Evolutionary conservation across 768 basidiomycete genomes (phyloP).

Genomic region (Suillus cothurnatus): DNA sequence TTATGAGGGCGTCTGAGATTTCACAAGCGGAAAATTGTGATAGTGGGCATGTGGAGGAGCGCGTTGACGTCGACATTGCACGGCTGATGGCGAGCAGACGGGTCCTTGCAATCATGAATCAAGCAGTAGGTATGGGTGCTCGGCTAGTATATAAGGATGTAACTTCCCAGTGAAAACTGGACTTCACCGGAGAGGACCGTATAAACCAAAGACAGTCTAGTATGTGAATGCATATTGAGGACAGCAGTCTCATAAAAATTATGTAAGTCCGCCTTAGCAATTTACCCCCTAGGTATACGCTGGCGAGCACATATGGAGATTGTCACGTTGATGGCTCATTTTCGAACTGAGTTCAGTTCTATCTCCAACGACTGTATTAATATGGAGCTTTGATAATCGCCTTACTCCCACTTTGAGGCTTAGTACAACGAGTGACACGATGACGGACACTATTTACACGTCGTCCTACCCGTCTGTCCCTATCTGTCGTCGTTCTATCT

Average conservation of each 20-base stretch:
- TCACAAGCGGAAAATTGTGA: slow-evolving; percentile 72
- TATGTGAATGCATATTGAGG: too few relatives aligned
- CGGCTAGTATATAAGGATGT: background rate
- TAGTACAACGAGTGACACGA: slow-evolving; percentile 9
- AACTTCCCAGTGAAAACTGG: too few relatives aligned
- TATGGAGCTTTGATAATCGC: too few relatives aligned
- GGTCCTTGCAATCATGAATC: slow-evolving; percentile 3
- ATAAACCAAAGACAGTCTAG: too few relatives aligned
- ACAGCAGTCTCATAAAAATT: too few relatives aligned
- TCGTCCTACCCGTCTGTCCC: slow-evolving; percentile 24
- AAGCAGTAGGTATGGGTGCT: background rate
- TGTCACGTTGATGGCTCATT: too few relatives aligned
- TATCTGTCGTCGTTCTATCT: slow-evolving; percentile 30
- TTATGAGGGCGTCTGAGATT: slow-evolving; percentile 87
- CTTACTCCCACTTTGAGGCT: slow-evolving; percentile 2
- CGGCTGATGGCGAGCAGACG: slow-evolving; percentile 14
- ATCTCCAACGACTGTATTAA: too few relatives aligned
- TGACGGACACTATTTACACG: slow-evolving; percentile 21
- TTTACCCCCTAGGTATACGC: too few relatives aligned
- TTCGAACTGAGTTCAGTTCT: too few relatives aligned
- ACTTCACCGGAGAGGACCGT: too few relatives aligned
- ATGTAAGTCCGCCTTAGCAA: too few relatives aligned
- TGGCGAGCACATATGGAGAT: too few relatives aligned
- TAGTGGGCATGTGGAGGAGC: slow-evolving; percentile 16
- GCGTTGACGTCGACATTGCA: slow-evolving; percentile 23